A percentile compares a stretch with the other conserved stretches of the same genome.
Conservation (phyloP, 192 early-diverging fungal genomes). For the Umbelopsis sp. region DNA sequence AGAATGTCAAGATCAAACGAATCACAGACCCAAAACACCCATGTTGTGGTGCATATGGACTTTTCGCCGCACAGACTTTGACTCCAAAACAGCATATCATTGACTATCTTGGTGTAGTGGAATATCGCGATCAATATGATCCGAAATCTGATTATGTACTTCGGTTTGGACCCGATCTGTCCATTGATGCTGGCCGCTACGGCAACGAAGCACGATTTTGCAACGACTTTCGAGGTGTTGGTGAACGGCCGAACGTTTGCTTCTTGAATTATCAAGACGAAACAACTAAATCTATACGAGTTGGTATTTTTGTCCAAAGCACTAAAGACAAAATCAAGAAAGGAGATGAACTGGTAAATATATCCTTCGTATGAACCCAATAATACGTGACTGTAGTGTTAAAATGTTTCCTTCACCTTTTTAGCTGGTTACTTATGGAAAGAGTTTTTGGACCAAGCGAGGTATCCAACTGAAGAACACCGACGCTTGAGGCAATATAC, state of each 20-base stretch:
- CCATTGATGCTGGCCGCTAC: conserved; percentile 39
- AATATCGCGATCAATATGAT: conserved; percentile 38
- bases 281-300: conserved; percentile 33
- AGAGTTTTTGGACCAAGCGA: conserved; percentile 38
- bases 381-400: background rate
- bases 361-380: background rate
- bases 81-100: conserved; percentile 37
- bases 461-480: conserved; percentile 33
- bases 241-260: conserved; percentile 40
- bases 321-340: conserved; percentile 41
- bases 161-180: conserved; percentile 34
- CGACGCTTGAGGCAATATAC: background rate
- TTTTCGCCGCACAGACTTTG: conserved; percentile 37
- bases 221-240: conserved; percentile 45
- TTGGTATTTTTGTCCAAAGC: conserved; percentile 43
- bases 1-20: conserved; percentile 38
- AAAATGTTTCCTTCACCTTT: background rate
- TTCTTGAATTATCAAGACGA: conserved; percentile 43
- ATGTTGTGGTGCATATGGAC: conserved; percentile 42
- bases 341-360: conserved; percentile 43
- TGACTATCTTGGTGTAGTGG: conserved; percentile 45
- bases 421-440: conserved; percentile 42
- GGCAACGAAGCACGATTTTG: conserved; percentile 48
- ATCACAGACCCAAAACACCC: conserved; percentile 43
- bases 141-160: conserved; percentile 45